phyloP scores from a whole-genome alignment of 2,329 filamentous ascomycete species.

The Thermoascus crustaceus region DNA sequence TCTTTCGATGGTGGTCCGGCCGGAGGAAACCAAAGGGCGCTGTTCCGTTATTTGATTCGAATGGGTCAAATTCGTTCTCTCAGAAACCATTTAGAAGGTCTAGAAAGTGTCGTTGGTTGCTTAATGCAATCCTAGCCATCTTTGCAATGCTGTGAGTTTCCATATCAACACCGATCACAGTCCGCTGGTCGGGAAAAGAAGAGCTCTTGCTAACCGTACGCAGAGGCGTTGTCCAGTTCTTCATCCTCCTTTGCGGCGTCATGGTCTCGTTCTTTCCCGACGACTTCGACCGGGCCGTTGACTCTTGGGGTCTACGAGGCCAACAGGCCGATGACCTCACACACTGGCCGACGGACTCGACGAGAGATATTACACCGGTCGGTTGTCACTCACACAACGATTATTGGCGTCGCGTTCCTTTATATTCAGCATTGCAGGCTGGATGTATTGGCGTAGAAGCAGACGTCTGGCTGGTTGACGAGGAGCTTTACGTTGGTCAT shows the following conservation, averaged over 20 bases:
- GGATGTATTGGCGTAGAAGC: constrained; percentile 51
- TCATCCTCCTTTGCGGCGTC: constrained; percentile 31
- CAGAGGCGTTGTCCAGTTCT: constrained; percentile 35
- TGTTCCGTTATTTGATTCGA: not conserved
- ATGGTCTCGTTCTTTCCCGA: constrained; percentile 35
- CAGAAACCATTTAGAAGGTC: not conserved
- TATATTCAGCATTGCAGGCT: constrained; percentile 47
- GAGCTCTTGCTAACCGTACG: not conserved
- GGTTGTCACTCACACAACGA: constrained; percentile 53
- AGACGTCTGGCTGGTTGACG: constrained; percentile 47
- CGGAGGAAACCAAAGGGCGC: not conserved
- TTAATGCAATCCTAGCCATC: constrained; percentile 6
- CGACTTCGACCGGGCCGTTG: constrained; percentile 30
- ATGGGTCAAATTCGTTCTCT: not conserved
- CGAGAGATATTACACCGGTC: constrained; percentile 40
- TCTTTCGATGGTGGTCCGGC: not conserved
- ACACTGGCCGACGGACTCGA: constrained; percentile 42
- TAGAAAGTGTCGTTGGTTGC: not conserved
- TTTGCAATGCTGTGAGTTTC: constrained; percentile 21
- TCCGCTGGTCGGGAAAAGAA: too few species aligned
- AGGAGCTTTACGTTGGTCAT: constrained; percentile 51
- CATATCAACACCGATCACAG: too few species aligned
- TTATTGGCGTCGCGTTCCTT: constrained; percentile 48
- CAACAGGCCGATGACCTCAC: constrained; percentile 25
- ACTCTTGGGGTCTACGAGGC: constrained; percentile 34